Percentiles rank a stretch among this genome's conserved stretches.
Evolutionary conservation across 805 yeast genomes (phyloP).

Genomic region (Naumovozyma castellii): DNA sequence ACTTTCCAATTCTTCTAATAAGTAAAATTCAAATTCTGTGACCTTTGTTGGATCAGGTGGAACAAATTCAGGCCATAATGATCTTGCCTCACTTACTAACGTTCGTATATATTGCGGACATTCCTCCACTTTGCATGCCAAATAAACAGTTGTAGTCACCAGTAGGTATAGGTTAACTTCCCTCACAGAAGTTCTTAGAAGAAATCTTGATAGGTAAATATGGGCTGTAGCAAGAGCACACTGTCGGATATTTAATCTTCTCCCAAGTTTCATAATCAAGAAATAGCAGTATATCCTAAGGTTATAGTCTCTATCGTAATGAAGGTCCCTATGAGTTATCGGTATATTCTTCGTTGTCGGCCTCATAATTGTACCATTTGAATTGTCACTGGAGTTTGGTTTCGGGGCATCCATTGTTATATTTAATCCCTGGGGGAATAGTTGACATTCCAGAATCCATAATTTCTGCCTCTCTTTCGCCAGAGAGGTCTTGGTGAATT

Average conservation of each 20-base stretch:
- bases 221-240: conserved; percentile 84
- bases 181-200: conserved; percentile 59
- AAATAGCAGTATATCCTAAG: conserved; percentile 74
- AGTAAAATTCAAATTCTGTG: conserved; percentile 91
- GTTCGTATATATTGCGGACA: conserved; percentile 89
- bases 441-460: conserved; percentile 31
- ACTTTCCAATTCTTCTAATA: conserved; percentile 78
- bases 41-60: conserved; percentile 85
- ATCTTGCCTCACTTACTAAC: conserved; percentile 73
- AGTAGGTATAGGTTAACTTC: conserved; percentile 77
- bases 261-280: conserved; percentile 64
- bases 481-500: conserved; percentile 56
- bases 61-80: conserved; percentile 88
- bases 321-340: conserved; percentile 33
- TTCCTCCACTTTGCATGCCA: conserved; percentile 92
- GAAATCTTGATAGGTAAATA: conserved; percentile 68
- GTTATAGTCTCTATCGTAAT: conserved; percentile 42
- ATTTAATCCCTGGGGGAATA: conserved; percentile 28
- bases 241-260: conserved; percentile 70
- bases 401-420: conserved; percentile 27
- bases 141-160: conserved; percentile 75
- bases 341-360: conserved; percentile 33
- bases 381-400: conserved; percentile 7
- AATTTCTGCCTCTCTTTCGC: conserved; percentile 35
- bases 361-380: not conserved